Conservation (phyloP, 2,329 filamentous ascomycete species). For the Paecilomyces niveus region DNA sequence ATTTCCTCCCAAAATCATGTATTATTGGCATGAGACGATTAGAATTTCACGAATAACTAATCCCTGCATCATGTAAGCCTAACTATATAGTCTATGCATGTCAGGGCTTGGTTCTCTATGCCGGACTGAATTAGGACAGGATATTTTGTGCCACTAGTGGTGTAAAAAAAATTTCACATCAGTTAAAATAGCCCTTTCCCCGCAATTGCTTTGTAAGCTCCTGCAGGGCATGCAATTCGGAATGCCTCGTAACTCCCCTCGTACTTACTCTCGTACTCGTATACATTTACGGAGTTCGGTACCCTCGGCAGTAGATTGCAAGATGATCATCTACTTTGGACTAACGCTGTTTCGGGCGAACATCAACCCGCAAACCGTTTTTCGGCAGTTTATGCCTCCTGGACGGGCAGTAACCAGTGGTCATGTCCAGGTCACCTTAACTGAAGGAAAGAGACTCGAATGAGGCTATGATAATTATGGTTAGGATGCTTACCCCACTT, state of each 20-base stretch:
- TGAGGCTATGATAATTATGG: no score
- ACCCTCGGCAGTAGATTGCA: not conserved
- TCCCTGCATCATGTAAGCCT: not conserved
- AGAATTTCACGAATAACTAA: not conserved
- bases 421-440: not conserved
- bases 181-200: no score
- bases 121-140: not conserved
- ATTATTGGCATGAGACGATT: not conserved
- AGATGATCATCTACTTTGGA: not conserved
- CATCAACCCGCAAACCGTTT: not conserved
- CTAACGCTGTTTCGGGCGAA: not conserved
- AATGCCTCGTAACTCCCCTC: not conserved
- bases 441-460: not conserved
- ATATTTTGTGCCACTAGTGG: no score
- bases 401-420: no score
- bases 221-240: no score
- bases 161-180: no score
- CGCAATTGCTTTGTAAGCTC: no score
- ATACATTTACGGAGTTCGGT: not conserved
- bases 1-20: not conserved
- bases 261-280: not conserved
- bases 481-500: no score
- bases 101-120: not conserved
- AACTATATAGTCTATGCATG: not conserved
- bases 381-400: no score